Evolutionary conservation across 495 filamentous ascomycete species (phyloP), one percentile per base, ranked within the genome.

Genomic region (Bacidia gigantensis): DNA sequence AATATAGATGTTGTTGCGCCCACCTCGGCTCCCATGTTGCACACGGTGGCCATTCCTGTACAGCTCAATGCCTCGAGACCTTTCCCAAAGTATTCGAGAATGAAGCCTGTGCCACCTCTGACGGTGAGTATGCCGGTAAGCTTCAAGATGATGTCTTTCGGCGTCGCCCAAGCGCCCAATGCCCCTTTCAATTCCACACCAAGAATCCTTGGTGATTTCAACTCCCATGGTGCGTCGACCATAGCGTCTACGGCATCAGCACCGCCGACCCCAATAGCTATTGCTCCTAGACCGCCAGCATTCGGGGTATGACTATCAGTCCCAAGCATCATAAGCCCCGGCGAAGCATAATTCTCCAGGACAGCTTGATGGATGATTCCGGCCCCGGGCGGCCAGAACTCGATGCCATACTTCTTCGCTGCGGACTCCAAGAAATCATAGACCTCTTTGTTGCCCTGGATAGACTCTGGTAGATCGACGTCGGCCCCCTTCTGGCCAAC

Each of bases 341-440:
- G 92, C 3, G 88, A 82, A n/a, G 92, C 86, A 63, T 98, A 98
- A 69, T 97, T 97, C 73, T 98, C 92, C 59, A 98, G 71, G 41
- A 98, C 92, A 53, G 86, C 93, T 75, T 98, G 92, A 70, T 98
- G 92, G 57, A 98, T 98, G 54, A 98, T 98, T 54, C 92, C 92
- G n/a, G 92, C 92, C 49, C 93, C 93, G 0, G 92, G 92, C 1
- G 92, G 87, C 92, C 92, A 98, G 67, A 98, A 98, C 65, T 96
- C 90, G 58, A 98, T 95, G 21, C 92, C 92, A 64, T 95, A 98
- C 60, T 89, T 92, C 74, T 87, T 90, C 3, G 84, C 84, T 0
- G 92, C 92, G 42, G 85, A 92, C 71, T 94, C 90, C 48, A 98
- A 64, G 67, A 97, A 98, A 67, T 98, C 88, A 63, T 94, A 98